Conservation (phyloP, 352 stramenopile species). For the Aphanomyces astaci region DNA sequence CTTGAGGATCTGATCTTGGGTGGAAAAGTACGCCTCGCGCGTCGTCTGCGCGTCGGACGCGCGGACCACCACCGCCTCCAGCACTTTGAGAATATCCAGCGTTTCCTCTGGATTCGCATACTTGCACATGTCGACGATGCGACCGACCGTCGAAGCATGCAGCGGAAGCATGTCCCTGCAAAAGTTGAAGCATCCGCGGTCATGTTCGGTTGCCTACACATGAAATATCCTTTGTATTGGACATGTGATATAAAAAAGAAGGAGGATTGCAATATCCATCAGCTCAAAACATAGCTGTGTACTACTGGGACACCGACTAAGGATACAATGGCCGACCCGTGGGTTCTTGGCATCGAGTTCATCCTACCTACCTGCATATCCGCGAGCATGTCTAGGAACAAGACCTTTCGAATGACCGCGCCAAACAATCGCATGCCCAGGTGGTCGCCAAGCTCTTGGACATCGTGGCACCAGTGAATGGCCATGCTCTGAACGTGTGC, state of each 20-base stretch:
- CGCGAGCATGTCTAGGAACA: slow-evolving; percentile 72
- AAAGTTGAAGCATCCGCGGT: slow-evolving; percentile 75
- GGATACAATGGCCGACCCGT: no score
- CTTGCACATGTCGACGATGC: slow-evolving; percentile 50
- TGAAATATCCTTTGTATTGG: background rate
- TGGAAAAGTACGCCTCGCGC: slow-evolving; percentile 60
- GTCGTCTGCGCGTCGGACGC: slow-evolving; percentile 66
- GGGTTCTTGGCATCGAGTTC: no score
- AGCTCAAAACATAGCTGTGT: no score
- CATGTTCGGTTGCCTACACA: slow-evolving; percentile 54
- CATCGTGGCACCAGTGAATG: slow-evolving; percentile 58
- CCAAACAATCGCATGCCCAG: slow-evolving; percentile 78
- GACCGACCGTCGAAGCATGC: slow-evolving; percentile 57
- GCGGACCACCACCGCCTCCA: slow-evolving; percentile 72
- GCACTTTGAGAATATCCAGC: slow-evolving; percentile 57
- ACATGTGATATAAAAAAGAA: no score
- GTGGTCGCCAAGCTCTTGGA: slow-evolving; percentile 59
- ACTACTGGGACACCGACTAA: no score
- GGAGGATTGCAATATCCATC: no score
- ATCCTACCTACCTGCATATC: slow-evolving; percentile 77
- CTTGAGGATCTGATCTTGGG: slow-evolving; percentile 36
- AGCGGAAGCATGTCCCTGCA: slow-evolving; percentile 77
- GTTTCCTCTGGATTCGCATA: slow-evolving; percentile 53
- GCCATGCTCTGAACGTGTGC: slow-evolving; percentile 65
- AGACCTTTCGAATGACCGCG: slow-evolving; percentile 66